Percentiles rank a stretch among this genome's conserved stretches.
Conservation (phyloP, 1,284 basidiomycete species). For the Fomitopsis pinicola region DNA sequence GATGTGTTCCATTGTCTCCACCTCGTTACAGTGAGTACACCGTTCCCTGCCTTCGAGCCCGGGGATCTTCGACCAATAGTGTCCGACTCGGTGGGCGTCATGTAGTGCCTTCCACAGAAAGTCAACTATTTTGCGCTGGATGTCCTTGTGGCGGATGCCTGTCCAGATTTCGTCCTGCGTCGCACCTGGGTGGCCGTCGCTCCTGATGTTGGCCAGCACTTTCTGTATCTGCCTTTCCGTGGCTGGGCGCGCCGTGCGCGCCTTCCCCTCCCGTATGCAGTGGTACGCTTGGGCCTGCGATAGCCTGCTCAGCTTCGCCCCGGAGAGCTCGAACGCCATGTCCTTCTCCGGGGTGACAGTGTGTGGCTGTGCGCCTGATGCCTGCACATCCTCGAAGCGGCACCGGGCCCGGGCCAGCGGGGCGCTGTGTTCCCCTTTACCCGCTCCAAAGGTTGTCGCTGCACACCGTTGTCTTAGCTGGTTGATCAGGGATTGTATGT, state of each 20-base stretch:
- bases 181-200: no score
- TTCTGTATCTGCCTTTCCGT: neutral
- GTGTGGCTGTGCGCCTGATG: no score
- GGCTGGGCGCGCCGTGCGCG: neutral
- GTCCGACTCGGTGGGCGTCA: neutral
- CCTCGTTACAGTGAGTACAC: neutral
- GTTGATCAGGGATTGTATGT: neutral
- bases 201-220: neutral
- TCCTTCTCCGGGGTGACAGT: neutral
- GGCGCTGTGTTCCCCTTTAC: conserved; percentile 26
- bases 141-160: conserved; percentile 9
- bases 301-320: conserved; percentile 19
- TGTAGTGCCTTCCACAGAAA: neutral
- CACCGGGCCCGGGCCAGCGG: no score
- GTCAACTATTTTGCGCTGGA: neutral
- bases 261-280: conserved; percentile 12
- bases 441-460: conserved; percentile 18
- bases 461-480: conserved; percentile 11
- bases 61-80: neutral
- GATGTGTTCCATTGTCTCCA: neutral
- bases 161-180: conserved; percentile 8
- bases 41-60: neutral
- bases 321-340: conserved; percentile 5
- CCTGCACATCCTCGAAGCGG: no score
- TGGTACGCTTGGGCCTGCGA: conserved; percentile 27